phyloP scores from a whole-genome alignment of 345 rosid genomes.

The Populus pruinosa region DNA sequence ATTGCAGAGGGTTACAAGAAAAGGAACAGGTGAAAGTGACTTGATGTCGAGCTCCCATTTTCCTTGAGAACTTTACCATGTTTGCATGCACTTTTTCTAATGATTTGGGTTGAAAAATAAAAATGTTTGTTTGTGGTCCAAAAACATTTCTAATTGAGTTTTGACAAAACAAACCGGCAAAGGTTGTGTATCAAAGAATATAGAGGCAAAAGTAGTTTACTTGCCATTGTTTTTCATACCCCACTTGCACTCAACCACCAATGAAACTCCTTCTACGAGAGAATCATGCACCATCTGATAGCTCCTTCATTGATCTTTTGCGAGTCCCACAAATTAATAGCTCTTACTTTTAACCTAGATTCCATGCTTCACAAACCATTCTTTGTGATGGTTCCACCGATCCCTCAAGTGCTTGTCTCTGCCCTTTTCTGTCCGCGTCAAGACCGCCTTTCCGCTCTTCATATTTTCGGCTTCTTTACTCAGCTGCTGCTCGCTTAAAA shows the following conservation, averaged over 20 bases:
- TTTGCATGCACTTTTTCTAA: neutral
- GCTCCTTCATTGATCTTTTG: neutral
- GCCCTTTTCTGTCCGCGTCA: conserved; percentile 39
- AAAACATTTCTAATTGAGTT: neutral
- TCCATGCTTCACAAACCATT: conserved; percentile 28
- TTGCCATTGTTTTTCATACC: neutral
- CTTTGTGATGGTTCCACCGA: conserved; percentile 9
- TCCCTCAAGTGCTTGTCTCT: conserved; percentile 19
- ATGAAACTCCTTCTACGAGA: neutral
- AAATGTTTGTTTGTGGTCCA: neutral
- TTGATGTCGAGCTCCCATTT: neutral
- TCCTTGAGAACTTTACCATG: neutral
- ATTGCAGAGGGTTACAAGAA: neutral
- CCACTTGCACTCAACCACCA: too few relatives aligned
- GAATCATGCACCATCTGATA: neutral
- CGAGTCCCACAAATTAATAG: neutral
- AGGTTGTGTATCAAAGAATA: neutral
- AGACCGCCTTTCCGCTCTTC: conserved; percentile 29
- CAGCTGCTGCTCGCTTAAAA: conserved; percentile 15
- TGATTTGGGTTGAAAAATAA: neutral
- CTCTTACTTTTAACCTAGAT: conserved; percentile 10
- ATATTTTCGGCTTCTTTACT: neutral
- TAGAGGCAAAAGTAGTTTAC: neutral
- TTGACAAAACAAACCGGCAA: too few relatives aligned
- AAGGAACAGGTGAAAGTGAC: neutral